Conservation (phyloP, 805 yeast genomes). For the Wickerhamiella parazyma region DNA sequence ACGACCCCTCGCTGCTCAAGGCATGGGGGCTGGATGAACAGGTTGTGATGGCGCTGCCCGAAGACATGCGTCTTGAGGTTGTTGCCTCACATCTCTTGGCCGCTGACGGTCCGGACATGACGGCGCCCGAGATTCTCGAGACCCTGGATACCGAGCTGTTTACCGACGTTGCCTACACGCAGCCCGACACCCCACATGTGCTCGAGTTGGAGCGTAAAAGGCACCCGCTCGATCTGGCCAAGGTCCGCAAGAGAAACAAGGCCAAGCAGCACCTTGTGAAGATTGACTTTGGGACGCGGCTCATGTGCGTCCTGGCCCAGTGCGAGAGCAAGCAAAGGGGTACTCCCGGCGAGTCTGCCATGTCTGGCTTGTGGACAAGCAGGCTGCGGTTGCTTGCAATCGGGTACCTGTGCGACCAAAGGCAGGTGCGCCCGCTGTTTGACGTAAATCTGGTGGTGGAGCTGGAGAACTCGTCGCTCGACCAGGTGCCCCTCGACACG, state of each 20-base stretch:
- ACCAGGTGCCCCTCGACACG: neutral
- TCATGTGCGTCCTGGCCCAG: neutral
- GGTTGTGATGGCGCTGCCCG: slow-evolving; percentile 1
- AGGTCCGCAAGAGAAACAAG: no score
- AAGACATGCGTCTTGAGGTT: slow-evolving; percentile 1
- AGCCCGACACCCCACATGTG: neutral
- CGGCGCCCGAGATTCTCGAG: neutral
- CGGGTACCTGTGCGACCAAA: neutral
- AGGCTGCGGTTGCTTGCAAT: neutral
- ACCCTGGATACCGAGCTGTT: neutral
- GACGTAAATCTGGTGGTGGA: neutral
- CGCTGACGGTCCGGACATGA: neutral
- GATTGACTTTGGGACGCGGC: neutral
- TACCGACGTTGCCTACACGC: neutral
- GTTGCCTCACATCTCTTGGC: neutral
- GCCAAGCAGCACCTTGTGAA: neutral
- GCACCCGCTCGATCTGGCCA: no score
- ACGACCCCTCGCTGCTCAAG: neutral
- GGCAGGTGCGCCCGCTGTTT: neutral
- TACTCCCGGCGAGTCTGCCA: neutral
- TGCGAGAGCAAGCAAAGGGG: neutral
- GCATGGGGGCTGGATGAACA: neutral
- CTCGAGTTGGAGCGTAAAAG: no score
- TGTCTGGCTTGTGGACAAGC: neutral
- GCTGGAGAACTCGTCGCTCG: neutral